These are phyloP conservation scores for Blastobotrys mokoenaii DNA, from an alignment of 805 yeast species.

Conservation along the genomic window DNA sequence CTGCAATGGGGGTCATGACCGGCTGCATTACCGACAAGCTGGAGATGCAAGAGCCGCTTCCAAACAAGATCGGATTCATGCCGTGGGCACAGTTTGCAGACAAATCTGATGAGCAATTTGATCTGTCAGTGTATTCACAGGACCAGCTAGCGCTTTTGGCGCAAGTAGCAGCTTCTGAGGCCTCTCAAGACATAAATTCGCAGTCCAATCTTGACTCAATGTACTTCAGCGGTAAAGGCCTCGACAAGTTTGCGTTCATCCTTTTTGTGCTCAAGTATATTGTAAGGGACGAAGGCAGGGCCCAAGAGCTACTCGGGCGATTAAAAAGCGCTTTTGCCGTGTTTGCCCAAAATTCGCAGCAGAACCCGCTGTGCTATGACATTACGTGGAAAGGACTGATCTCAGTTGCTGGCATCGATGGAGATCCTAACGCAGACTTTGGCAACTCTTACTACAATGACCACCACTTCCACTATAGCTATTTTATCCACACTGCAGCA, in stretches of 20 bases:
- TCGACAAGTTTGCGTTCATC: conserved; percentile 77
- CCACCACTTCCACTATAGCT: conserved; percentile 85
- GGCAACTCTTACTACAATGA: conserved; percentile 77
- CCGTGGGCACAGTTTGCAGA: conserved; percentile 42
- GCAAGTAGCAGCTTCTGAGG: conserved; percentile 1
- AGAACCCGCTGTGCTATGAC: conserved; percentile 63
- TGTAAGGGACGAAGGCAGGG: conserved; percentile 42
- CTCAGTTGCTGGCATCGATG: conserved; percentile 50
- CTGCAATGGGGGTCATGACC: conserved; percentile 35
- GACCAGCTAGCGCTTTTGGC: conserved; percentile 1
- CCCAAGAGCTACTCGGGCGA: conserved; percentile 41
- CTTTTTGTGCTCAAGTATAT: conserved; percentile 58
- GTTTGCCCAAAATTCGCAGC: conserved; percentile 56
- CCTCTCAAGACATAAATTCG: conserved; percentile 44
- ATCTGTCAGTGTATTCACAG: too few relatives aligned
- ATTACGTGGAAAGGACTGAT: conserved; percentile 68
- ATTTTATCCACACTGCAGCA: conserved; percentile 77
- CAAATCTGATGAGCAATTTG: conserved; percentile 1
- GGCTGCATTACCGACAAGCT: conserved; percentile 27
- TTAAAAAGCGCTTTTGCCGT: conserved; percentile 56
- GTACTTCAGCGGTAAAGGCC: conserved; percentile 79
- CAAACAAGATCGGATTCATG: conserved; percentile 38
- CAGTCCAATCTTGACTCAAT: conserved; percentile 60
- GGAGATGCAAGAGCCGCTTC: conserved; percentile 30
- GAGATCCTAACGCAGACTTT: conserved; percentile 50